Evolutionary conservation across 805 yeast species (phyloP).

Genomic region (Zygotorulaspora danielsina): DNA sequence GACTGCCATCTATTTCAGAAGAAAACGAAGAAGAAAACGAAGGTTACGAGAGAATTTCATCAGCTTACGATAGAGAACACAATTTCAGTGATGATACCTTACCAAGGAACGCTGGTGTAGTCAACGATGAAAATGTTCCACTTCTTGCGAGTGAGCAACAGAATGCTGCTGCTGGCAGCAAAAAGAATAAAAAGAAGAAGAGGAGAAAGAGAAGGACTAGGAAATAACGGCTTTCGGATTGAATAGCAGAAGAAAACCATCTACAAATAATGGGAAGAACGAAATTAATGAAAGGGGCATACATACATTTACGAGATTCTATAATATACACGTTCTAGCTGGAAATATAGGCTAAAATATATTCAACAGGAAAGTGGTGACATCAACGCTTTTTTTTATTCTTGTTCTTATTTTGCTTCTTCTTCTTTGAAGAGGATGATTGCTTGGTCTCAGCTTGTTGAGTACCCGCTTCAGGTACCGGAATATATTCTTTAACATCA

Average conservation of each 20-base stretch:
- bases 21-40: slow-evolving; percentile 11
- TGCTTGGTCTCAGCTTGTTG: slow-evolving; percentile 11
- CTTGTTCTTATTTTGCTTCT: slow-evolving; percentile 27
- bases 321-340: slow-evolving; percentile 10
- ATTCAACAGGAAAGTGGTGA: no score
- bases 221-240: slow-evolving; percentile 4
- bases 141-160: neutral
- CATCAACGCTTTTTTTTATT: slow-evolving; percentile 31
- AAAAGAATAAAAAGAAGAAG: slow-evolving; percentile 16
- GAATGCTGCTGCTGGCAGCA: slow-evolving; percentile 6
- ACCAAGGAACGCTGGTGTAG: neutral
- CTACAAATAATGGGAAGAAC: neutral
- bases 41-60: slow-evolving; percentile 35
- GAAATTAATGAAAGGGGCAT: neutral
- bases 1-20: slow-evolving; percentile 6
- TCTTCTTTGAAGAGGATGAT: slow-evolving; percentile 20
- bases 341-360: slow-evolving; percentile 1
- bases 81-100: slow-evolving; percentile 19
- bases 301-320: slow-evolving; percentile 3
- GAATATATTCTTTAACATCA: slow-evolving; percentile 26
- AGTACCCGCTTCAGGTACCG: slow-evolving; percentile 13
- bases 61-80: slow-evolving; percentile 33
- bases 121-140: slow-evolving; percentile 1
- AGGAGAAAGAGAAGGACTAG: slow-evolving; percentile 18
- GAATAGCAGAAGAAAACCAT: neutral